Base-by-base conservation (phyloP, 2,329 filamentous ascomycete species). In the Phoma herbarum region DNA sequence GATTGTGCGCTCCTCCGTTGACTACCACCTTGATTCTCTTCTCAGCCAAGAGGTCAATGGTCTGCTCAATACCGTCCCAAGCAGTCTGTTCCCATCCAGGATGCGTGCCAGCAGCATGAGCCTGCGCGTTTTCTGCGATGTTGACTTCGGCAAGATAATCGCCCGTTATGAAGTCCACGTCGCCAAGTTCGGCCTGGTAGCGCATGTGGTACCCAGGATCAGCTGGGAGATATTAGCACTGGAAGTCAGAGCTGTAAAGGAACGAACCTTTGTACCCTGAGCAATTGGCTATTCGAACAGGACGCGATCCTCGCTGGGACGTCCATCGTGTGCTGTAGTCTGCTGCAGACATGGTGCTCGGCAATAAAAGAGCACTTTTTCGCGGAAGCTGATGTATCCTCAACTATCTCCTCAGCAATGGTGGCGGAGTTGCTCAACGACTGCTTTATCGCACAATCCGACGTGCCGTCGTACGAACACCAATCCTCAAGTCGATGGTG, bases 1-100 rank as follows among this genome's bases (percentile, higher is more conserved):
- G 85, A 56, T 87, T 84, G 16, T 84, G 77, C 2, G 81, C 83
- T 0, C 86, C 85, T 2, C 85, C 85, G 63, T 87, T 86, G 54
- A 86, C 76, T 33, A 85, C 77, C 12, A 87, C 76, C 59, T 84
- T 85, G 72, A 86, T 86, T 0, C 77, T 67, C 59, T 84, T 81
- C 47, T 81, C 72, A 1, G 78, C 71, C 60, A 84, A 75, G 6
- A 83, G 67, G 4, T 81, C 73, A 3, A 86, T 77, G 0, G 77
- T 79, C 65, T 81, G 69, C 60, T 79, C 70, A 23, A 84, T 71
- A 1, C 80, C 81, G 54, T 83, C 79, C 82, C 82, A 82, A 46
- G 82, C 78, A 28, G 79, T 83, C 33, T 77, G 75, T 55, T 82
- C 79, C 63, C 76, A 83, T 0, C 80, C 80, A 1, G 76, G 68